Base-by-base conservation (phyloP, 441 rosid species). In the Theobroma grandiflorum region DNA sequence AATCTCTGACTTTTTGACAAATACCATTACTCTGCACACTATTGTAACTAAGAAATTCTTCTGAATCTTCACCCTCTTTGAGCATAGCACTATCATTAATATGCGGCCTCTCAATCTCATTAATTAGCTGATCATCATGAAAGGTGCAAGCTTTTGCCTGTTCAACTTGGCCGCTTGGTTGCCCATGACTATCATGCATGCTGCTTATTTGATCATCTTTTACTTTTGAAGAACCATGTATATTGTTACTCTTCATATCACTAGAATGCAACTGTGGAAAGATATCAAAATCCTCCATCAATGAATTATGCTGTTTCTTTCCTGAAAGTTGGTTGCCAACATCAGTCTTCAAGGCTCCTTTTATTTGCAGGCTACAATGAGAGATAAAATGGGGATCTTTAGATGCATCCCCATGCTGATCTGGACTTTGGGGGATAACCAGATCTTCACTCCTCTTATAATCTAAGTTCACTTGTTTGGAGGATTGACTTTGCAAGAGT, bases 391-490 rank as follows among this genome's bases (percentile, higher is more conserved):
- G 22, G 35, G 68, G n/a, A 64, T 66, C 42, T 57, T 78, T 80
- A 57, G 49, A 31, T 52, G 77, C 72, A 61, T 61, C 33, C 35
- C 68, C 79, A 74, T 33, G 59, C 26, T 33, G 53, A 50, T 85
- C 81, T 74, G 8, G 72, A 76, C 70, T 78, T 55, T 66, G 72
- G 70, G 53, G 83, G 57, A 53, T 64, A 65, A 40, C 59, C 40
- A 77, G 65, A 55, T 74, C 76, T 71, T 42, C 77, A 55, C 58
- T 79, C 22, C 52, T 18, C 42, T 72, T 81, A 70, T 78, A 77
- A 77, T 77, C 80, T 57, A 70, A 72, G 81, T 70, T 68, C 75
- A 74, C 76, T 63, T 83, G 81, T 66, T 79, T 81, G 66, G 65
- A 20, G 12, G 78, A 47, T 80, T 47, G 82, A 72, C 76, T 63